Evolutionary conservation across 495 filamentous ascomycete genomes (phyloP), one percentile per base, ranked within the genome.

Genomic region (Aspergillus bertholletiae): DNA sequence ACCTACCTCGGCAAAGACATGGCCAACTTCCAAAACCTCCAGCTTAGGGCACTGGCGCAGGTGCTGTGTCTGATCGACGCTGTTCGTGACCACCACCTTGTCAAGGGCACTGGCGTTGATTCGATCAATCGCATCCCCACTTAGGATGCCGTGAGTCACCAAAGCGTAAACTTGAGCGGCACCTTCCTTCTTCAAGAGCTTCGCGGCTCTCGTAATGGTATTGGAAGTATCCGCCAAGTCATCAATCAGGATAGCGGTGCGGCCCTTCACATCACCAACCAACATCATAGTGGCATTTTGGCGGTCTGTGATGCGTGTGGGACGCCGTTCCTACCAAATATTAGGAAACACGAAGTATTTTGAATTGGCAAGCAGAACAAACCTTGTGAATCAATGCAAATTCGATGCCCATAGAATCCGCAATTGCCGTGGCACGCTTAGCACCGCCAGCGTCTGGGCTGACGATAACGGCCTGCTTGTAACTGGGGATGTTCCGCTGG

Each of bases 281-380:
- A 98, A 82, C 88, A 97, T 96, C 94, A 98, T 97, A 28, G 90
- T 90, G 15, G 94, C 93, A 71, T 97, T 96, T 71, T 96, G 94
- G 37, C 91, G 87, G 67, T 96, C 91, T 15, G 85, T 89, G 69
- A 95, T 92, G 52, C 88, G 87, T 37, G 91, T 97, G n/a, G 92
- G 91, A 28, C 94, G 90, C 54, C 94, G 93, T 80, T 98, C 94
- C 92, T 96, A 49, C 12, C 34, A 23, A 56, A 21, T 5, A 49
- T 65, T 64, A 65, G 64, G 60, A 51, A 44, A 50, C 34, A 26
- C 49, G 39, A 11, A 28, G 27, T 2, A 56, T 56, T 64, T 46
- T 51, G 41, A 51, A 51, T 59, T 15, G 22, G 17, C 18, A 22
- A 15, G 40, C 59, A 64, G 49, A 32, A 67, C 76, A 65, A 79